Percentiles rank a stretch among this genome's conserved stretches.
phyloP scores from a whole-genome alignment of 306 rosid genomes.

The Urtica urens region DNA sequence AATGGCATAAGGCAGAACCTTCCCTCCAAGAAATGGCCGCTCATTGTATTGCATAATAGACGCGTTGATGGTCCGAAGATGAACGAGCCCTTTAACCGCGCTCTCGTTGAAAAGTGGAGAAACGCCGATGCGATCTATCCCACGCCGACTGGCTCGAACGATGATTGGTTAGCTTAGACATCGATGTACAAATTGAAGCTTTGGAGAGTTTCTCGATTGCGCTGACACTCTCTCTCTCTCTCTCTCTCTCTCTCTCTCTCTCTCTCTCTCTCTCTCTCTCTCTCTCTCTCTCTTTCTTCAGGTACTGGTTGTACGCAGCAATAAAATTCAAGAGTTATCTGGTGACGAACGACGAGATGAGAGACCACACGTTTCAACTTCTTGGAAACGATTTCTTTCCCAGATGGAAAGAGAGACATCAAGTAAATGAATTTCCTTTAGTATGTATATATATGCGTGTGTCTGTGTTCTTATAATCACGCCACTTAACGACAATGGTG shows the following conservation, averaged over 20 bases:
- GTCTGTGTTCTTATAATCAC: background rate
- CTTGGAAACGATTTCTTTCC: conserved; percentile 93
- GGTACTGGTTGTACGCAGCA: conserved; percentile 98
- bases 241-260: no score
- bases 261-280: no score
- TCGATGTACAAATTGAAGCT: conserved; percentile 20
- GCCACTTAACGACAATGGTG: conserved; percentile 12
- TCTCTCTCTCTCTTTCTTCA: conserved; percentile 44
- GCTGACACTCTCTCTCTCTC: no score
- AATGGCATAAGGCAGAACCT: conserved; percentile 67
- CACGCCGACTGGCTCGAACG: conserved; percentile 83
- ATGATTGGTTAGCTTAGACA: conserved; percentile 62
- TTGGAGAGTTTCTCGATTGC: no score
- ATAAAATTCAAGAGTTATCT: conserved; percentile 82
- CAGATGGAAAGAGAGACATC: conserved; percentile 98
- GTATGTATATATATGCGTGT: background rate
- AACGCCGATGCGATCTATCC: conserved; percentile 70
- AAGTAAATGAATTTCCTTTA: conserved; percentile 39
- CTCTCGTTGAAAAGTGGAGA: conserved; percentile 70
- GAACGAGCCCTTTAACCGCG: conserved; percentile 50
- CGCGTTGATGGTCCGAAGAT: conserved; percentile 62
- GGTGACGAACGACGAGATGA: conserved; percentile 91
- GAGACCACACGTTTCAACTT: conserved; percentile 86
- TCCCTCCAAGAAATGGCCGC: conserved; percentile 78
- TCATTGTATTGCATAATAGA: conserved; percentile 68